Base-by-base conservation (phyloP, 139 green algal species). In the Tetratostichococcus sp. region DNA sequence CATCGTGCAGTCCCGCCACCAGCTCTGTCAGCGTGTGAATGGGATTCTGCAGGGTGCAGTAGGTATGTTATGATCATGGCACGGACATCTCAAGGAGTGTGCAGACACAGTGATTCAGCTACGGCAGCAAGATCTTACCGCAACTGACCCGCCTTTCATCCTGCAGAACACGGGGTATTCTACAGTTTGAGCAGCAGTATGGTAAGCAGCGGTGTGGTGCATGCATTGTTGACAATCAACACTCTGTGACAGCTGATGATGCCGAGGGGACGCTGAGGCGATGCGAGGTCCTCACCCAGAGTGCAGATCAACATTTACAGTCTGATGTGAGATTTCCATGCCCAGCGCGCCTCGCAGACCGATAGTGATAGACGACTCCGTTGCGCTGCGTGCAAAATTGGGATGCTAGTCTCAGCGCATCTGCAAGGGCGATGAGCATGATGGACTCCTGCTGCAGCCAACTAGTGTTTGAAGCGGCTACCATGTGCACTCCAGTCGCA, bases 11-110 rank as follows among this genome's bases (percentile, higher is more conserved):
- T 26, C 70, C 79, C 28, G 82, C 79, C 50, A 95, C 35, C 58
- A 95, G 77, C 23, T 82, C 66, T 1, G 86, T 71, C 65, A 95
- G 79, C 28, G 85, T 87, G 16, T 79, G 58, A 14, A 75, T 79
- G 28, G 89, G 65, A 75, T 95, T 95, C 74, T 87, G 74, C 1
- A 91, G n/a, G n/a, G n/a, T n/a, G n/a, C n/a, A n/a, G n/a, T n/a
- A n/a, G n/a, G n/a, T n/a, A n/a, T n/a, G n/a, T n/a, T n/a, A n/a
- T n/a, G n/a, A n/a, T n/a, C 79, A 23, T 75, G 77, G 33, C 90
- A 71, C n/a, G 26, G 11, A 35, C 31, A 33, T 23, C 69, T 62
- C 14, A n/a, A 73, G 8, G 23, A 1, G 19, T 34, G 25, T 59
- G 5, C 35, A 39, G 1, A n/a, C 42, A 67, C 21, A 50, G 39